Conservation (phyloP, 768 basidiomycete genomes). For the Pleurotus giganteus region DNA sequence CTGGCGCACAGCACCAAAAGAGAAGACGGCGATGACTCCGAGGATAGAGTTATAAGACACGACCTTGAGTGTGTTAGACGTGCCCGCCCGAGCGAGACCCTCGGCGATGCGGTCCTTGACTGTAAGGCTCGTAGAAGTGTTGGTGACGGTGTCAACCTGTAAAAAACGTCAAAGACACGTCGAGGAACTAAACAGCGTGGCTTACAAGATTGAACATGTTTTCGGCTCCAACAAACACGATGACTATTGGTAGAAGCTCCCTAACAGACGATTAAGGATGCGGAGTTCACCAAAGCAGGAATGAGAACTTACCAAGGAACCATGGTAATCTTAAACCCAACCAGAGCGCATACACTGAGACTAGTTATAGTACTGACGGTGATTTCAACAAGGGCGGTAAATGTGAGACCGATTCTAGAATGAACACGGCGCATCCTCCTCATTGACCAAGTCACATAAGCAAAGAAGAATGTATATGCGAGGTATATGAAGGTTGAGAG, state of each 20-base stretch:
- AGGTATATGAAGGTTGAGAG: conserved; percentile 72
- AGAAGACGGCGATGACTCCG: conserved; percentile 70
- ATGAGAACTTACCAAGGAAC: conserved; percentile 72
- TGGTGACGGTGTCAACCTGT: conserved; percentile 82
- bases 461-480: conserved; percentile 73
- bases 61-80: conserved; percentile 90
- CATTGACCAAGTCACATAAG: conserved; percentile 75
- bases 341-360: conserved; percentile 86
- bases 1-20: conserved; percentile 81
- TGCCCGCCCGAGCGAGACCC: conserved; percentile 86
- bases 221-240: conserved; percentile 93
- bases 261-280: conserved; percentile 32
- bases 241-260: conserved; percentile 89
- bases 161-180: conserved; percentile 5
- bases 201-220: conserved; percentile 94
- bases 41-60: conserved; percentile 82
- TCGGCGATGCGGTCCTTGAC: conserved; percentile 91
- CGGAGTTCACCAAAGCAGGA: background rate
- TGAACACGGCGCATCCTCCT: conserved; percentile 82
- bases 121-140: conserved; percentile 80
- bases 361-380: conserved; percentile 92
- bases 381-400: conserved; percentile 92
- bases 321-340: conserved; percentile 86
- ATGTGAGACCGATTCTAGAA: conserved; percentile 85
- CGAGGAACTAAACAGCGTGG: conserved; percentile 10